These are phyloP conservation scores for Geotrichum citri-aurantii DNA, from an alignment of 1,139 yeast genomes.

Conservation along the genomic window DNA sequence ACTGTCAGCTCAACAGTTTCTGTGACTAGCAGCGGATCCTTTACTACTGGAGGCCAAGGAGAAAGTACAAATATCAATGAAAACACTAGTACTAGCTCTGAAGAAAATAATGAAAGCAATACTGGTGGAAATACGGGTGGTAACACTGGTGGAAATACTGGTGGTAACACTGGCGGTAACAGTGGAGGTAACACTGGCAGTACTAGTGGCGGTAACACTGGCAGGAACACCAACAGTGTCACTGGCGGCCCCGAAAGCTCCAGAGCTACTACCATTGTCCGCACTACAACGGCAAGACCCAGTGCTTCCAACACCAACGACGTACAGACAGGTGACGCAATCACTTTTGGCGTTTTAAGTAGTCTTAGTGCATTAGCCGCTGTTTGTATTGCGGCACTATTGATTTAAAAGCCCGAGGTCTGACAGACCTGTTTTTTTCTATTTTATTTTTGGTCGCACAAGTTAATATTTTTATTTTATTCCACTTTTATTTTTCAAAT, in stretches of 20 bases:
- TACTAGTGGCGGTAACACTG: background rate
- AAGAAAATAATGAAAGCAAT: background rate
- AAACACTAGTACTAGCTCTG: background rate
- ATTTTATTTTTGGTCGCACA: background rate
- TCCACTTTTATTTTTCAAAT: background rate
- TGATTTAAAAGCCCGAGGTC: background rate
- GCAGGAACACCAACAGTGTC: background rate
- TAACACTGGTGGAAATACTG: background rate
- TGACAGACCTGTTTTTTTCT: background rate
- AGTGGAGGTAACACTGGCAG: background rate
- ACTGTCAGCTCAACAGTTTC: background rate
- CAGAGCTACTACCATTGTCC: background rate
- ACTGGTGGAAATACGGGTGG: background rate
- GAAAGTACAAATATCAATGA: background rate
- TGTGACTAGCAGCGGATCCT: background rate
- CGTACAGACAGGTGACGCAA: background rate
- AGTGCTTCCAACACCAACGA: background rate
- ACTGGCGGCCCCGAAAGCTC: background rate
- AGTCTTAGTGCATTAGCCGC: background rate
- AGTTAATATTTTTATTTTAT: background rate
- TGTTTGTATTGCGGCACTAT: background rate
- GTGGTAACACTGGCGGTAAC: background rate
- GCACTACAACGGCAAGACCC: background rate
- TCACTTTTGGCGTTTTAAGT: background rate
- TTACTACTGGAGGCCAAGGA: background rate